Percentiles rank a stretch among this genome's conserved stretches.
Evolutionary conservation across 2,329 filamentous ascomycete genomes (phyloP).

Genomic region (Cercospora sp.): DNA sequence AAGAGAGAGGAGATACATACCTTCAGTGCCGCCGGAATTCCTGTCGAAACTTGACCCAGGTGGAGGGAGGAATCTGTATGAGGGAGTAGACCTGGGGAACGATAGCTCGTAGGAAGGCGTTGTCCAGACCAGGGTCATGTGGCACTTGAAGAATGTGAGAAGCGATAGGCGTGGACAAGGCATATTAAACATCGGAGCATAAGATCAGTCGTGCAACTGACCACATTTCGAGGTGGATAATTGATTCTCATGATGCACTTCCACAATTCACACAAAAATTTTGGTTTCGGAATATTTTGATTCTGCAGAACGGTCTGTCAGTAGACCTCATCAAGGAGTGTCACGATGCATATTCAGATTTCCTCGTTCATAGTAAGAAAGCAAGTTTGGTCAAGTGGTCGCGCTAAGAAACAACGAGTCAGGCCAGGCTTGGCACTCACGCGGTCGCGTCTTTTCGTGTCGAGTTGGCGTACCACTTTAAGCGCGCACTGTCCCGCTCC

Average conservation of each 20-base stretch:
- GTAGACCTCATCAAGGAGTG: too few species aligned
- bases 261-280: neutral
- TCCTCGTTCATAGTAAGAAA: too few species aligned
- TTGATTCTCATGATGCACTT: neutral
- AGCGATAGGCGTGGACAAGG: neutral
- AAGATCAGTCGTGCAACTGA: neutral
- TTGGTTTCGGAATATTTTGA: neutral
- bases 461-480: too few species aligned
- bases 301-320: neutral
- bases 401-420: too few species aligned
- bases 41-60: constrained; percentile 76
- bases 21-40: constrained; percentile 91
- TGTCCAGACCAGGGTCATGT: neutral
- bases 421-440: too few species aligned
- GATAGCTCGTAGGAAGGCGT: constrained; percentile 13
- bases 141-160: constrained; percentile 5
- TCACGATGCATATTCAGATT: too few species aligned
- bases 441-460: too few species aligned
- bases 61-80: constrained; percentile 42
- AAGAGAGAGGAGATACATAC: constrained; percentile 90
- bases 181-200: neutral
- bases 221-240: neutral
- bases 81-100: constrained; percentile 12
- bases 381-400: too few species aligned
- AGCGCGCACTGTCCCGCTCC: constrained; percentile 1